Evolutionary conservation across 75 land plant species (phyloP).

Genomic region (Sequoia sempervirens): DNA sequence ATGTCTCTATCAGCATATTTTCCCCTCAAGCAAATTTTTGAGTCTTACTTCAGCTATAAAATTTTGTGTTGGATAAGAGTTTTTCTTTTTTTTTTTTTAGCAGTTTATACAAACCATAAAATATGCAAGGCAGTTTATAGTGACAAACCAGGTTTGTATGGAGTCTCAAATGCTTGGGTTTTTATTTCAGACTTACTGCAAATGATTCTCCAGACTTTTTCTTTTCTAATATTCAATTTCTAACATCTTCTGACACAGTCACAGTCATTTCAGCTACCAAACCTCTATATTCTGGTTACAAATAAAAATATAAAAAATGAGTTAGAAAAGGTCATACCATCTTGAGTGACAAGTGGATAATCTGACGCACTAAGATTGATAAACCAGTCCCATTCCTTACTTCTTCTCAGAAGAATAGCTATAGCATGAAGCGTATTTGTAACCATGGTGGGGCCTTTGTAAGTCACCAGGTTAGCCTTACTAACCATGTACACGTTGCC

Average conservation of each 20-base stretch:
- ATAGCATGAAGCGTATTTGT: slow-evolving; percentile 45
- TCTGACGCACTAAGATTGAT: slow-evolving; percentile 49
- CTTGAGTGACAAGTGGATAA: slow-evolving; percentile 35
- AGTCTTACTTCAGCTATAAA: neutral
- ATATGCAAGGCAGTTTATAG: neutral
- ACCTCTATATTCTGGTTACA: neutral
- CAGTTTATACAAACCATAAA: neutral
- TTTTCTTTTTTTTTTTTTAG: neutral
- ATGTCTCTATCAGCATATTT: slow-evolving; percentile 3
- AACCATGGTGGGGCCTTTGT: slow-evolving; percentile 45
- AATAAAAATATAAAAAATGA: neutral
- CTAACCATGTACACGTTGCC: slow-evolving; percentile 30
- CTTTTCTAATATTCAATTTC: neutral
- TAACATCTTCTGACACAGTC: neutral
- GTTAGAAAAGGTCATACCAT: slow-evolving; percentile 6
- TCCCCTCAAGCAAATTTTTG: neutral
- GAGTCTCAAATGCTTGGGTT: neutral
- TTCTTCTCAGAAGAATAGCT: slow-evolving; percentile 29
- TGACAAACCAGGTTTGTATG: neutral
- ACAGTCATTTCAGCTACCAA: neutral
- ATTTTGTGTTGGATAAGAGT: neutral
- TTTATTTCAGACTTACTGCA: neutral
- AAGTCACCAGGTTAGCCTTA: slow-evolving; percentile 40
- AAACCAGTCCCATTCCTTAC: slow-evolving; percentile 46
- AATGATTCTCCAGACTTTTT: neutral